A percentile compares a stretch with the other conserved stretches of the same genome.
phyloP scores from a whole-genome alignment of 495 filamentous ascomycete species.

The Pyrenula aspistea region DNA sequence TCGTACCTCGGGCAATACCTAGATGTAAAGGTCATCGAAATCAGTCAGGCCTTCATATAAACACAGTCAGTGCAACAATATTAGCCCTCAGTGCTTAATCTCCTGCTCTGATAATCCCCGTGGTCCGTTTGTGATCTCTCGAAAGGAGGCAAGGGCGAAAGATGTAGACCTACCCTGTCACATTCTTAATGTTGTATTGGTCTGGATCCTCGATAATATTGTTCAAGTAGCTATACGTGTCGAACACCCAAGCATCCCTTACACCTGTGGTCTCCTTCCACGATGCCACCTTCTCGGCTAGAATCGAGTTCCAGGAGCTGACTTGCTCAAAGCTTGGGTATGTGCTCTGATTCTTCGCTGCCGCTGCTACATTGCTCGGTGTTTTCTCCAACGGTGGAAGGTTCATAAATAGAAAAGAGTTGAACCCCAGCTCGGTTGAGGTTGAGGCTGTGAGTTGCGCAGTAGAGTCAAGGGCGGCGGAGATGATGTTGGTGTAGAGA shows the following conservation, averaged over 20 bases:
- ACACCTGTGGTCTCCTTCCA: slow-evolving; percentile 14
- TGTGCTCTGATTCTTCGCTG: slow-evolving; percentile 10
- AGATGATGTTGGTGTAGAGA: slow-evolving; percentile 25
- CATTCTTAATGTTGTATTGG: slow-evolving; percentile 33
- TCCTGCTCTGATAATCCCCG: too few relatives aligned
- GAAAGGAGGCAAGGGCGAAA: too few relatives aligned
- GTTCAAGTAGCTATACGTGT: slow-evolving; percentile 29
- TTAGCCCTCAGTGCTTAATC: too few relatives aligned
- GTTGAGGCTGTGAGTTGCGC: slow-evolving; percentile 1
- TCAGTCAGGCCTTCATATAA: too few relatives aligned
- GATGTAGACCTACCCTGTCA: slow-evolving; percentile 18
- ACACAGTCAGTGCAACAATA: too few relatives aligned
- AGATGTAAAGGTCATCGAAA: too few relatives aligned
- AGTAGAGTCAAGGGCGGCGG: slow-evolving; percentile 26
- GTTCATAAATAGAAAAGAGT: slow-evolving; percentile 36
- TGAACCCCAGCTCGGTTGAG: slow-evolving; percentile 30
- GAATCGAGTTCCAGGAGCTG: slow-evolving; percentile 23
- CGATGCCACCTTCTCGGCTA: slow-evolving; percentile 13
- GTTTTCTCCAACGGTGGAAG: slow-evolving; percentile 36
- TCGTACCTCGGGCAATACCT: slow-evolving; percentile 35
- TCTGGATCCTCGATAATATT: slow-evolving; percentile 29
- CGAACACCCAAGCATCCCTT: slow-evolving; percentile 28
- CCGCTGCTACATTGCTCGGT: slow-evolving; percentile 19
- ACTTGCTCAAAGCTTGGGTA: slow-evolving; percentile 35
- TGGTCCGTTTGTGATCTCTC: too few relatives aligned